Percentiles rank a stretch among this genome's conserved stretches.
phyloP scores from a whole-genome alignment of 2,329 filamentous ascomycete genomes.

The Meredithiella fracta region DNA sequence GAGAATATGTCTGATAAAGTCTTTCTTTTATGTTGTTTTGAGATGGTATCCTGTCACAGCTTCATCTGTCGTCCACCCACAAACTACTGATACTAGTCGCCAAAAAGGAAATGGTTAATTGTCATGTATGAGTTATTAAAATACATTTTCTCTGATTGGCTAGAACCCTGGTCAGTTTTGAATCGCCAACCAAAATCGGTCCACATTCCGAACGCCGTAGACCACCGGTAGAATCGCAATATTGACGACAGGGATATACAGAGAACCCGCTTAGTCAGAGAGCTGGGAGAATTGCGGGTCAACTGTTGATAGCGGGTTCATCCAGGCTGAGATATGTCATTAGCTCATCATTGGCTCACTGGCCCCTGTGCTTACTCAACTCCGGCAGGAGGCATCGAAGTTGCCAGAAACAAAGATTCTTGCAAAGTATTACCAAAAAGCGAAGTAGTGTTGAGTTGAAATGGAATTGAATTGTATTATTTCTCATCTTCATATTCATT shows the following conservation, averaged over 20 bases:
- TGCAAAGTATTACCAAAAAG: too few species aligned
- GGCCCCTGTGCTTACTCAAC: too few species aligned
- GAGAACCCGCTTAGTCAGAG: not conserved
- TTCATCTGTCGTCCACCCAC: slow-evolving; percentile 4
- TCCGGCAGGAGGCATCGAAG: too few species aligned
- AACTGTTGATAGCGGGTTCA: too few species aligned
- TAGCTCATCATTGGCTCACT: too few species aligned
- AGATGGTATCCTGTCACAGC: slow-evolving; percentile 1
- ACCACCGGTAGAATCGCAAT: not conserved
- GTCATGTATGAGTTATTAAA: slow-evolving; percentile 13
- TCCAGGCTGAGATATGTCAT: too few species aligned
- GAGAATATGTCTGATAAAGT: not conserved
- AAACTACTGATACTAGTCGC: slow-evolving; percentile 4
- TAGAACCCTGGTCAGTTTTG: not conserved
- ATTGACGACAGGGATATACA: not conserved
- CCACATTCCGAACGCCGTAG: slow-evolving; percentile 1
- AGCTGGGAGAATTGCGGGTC: too few species aligned
- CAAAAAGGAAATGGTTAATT: slow-evolving; percentile 8
- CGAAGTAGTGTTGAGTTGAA: too few species aligned
- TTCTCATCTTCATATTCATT: too few species aligned
- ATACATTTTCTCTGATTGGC: slow-evolving; percentile 14
- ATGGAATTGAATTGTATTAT: too few species aligned
- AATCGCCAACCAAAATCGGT: not conserved
- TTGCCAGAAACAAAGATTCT: too few species aligned
- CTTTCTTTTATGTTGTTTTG: slow-evolving; percentile 10